Base-by-base conservation (phyloP, 2,329 filamentous ascomycete species). In the Plenodomus tracheiphilus region DNA sequence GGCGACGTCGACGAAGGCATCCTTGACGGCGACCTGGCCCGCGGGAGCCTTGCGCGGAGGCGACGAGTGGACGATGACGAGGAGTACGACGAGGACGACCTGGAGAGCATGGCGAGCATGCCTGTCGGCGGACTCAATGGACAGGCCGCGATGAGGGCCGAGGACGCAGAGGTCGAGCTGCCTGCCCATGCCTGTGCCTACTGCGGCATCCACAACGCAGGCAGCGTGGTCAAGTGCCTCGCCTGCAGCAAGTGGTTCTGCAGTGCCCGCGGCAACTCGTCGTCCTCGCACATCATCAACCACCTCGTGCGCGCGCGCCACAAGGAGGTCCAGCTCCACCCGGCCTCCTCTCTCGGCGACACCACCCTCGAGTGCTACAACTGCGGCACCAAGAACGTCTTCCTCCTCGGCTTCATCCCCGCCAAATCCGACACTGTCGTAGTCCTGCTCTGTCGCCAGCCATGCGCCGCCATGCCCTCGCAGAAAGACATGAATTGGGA, bases 401-500 rank as follows among this genome's bases (percentile, higher is more conserved):
- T 99, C 64, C 81, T 97, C 30, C 86, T 99, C 21, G 94, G 94
- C 6, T 99, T 99, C 72, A 99, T 99, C 62, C 95, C 94, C 9
- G 94, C 94, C 47, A 99, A 99, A 72, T 97, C 94, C 10, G 95
- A 99, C 68, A 97, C 94, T 0, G 94, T 99, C 21, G 95, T 99
- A 7, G 94, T 99, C 19, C 84, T 99, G 38, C 83, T 99, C 32
- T 99, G 94, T 73, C 91, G 94, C 53, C 94, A 97, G 74, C 94
- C 94, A 39, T 99, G 94, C 73, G 94, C 93, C 28, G 88, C 94
- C 21, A 93, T 89, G 76, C 89, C 92, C 1, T 97, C 94, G 28
- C 93, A 91, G 58, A 99, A 99, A 75, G 94, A 99, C 67, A 97
- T 99, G 92, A 99, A 94, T 72, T 99, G 94, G 94, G 94, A 99